phyloP scores from a whole-genome alignment of 2,329 filamentous ascomycete species.

The Exophiala lecanii-corni region DNA sequence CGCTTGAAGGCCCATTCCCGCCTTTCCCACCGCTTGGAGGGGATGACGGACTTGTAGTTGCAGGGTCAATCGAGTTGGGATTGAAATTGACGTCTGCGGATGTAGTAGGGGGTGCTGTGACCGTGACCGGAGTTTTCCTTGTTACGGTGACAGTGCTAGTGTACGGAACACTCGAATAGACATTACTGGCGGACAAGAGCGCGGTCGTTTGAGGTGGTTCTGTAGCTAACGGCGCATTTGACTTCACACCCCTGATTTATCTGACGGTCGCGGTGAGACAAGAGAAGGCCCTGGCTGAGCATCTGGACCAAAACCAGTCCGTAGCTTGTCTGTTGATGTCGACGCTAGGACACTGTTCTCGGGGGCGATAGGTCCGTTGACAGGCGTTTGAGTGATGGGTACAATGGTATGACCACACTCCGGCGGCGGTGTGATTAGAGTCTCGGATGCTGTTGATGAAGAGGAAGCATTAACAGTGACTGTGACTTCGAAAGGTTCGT shows the following conservation, averaged over 20 bases:
- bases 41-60: neutral
- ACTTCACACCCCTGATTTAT: too few species aligned
- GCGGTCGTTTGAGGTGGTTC: too few species aligned
- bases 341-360: too few species aligned
- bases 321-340: too few species aligned
- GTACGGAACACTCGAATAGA: conserved; percentile 20
- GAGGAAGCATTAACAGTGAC: conserved; percentile 22
- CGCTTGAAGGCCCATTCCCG: conserved; percentile 1
- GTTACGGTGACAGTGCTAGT: conserved; percentile 27
- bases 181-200: conserved; percentile 5
- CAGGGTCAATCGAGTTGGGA: conserved; percentile 5
- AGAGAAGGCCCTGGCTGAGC: too few species aligned
- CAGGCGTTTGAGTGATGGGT: too few species aligned
- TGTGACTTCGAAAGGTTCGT: conserved; percentile 21
- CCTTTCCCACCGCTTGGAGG: neutral
- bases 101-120: conserved; percentile 11
- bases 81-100: conserved; percentile 18
- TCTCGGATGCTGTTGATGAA: conserved; percentile 16
- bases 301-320: too few species aligned
- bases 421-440: conserved; percentile 21
- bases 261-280: too few species aligned
- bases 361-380: too few species aligned
- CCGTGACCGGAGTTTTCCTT: conserved; percentile 27
- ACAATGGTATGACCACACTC: conserved; percentile 19
- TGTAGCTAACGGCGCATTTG: too few species aligned